Conservation (phyloP, 2,329 filamentous ascomycete species). For the Capronia americana region DNA sequence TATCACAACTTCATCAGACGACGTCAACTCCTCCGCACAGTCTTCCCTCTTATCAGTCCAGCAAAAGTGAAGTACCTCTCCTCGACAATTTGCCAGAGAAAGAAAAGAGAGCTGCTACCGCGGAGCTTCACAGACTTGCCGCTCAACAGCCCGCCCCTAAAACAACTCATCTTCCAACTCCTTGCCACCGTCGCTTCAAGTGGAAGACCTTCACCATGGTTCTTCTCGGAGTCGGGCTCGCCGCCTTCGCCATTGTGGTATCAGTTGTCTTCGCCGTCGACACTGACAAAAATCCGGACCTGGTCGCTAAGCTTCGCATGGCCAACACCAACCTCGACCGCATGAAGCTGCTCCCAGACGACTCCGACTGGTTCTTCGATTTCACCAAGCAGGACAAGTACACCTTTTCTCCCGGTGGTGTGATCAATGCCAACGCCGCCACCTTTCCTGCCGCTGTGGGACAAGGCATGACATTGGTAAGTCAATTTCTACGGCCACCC, state of each 20-base stretch:
- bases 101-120: constrained; percentile 25
- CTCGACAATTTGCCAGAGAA: constrained; percentile 28
- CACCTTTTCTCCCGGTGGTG: constrained; percentile 54
- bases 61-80: constrained; percentile 22
- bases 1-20: constrained; percentile 11
- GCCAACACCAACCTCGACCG: constrained; percentile 57
- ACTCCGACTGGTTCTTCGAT: constrained; percentile 58
- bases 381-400: constrained; percentile 53
- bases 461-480: constrained; percentile 55
- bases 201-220: constrained; percentile 31
- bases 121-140: constrained; percentile 28
- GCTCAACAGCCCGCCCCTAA: constrained; percentile 13
- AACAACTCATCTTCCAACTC: neutral
- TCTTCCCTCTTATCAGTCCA: constrained; percentile 8
- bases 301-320: constrained; percentile 48
- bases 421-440: constrained; percentile 60
- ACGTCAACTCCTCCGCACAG: neutral
- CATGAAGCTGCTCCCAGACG: constrained; percentile 48
- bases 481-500: neutral
- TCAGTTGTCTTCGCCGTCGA: constrained; percentile 45
- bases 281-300: constrained; percentile 48
- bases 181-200: constrained; percentile 17
- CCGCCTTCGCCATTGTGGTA: constrained; percentile 37
- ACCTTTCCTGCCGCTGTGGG: constrained; percentile 58
- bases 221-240: constrained; percentile 35